Evolutionary conservation across 2,329 filamentous ascomycete species (phyloP), one percentile per base, ranked within the genome.

Genomic region (Didymella segeticola): DNA sequence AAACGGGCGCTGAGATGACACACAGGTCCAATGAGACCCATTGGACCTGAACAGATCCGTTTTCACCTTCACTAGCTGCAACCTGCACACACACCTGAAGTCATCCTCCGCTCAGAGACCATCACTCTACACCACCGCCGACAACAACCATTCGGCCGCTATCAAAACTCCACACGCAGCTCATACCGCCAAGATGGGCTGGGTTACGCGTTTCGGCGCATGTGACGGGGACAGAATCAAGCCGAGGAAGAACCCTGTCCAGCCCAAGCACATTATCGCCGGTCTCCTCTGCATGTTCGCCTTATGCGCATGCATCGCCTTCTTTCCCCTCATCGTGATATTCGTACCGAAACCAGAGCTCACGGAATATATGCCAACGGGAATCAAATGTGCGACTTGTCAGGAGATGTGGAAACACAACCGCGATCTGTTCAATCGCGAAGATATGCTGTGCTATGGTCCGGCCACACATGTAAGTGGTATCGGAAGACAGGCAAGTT

Each of bases 381-480:
- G 41, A 4, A 15, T 55, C 1, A 20, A 27, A 9, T 55, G 52
- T 19, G 52, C 45, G 34, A 55, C 39, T 14, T 55, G 52, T 25
- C 31, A 41, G 22, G 46, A 50, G 25, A 34, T 50, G 1, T 45
- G 45, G 45, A n/a, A 29, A 23, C 45, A 55, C 15, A 55, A 55
- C 27, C 45, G 39, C 11, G 39, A 49, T 17, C 12, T 55, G 25
- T 41, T 49, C 29, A 42, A 46, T 27, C 34, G 46, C 5, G 41
- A 43, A 4, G 45, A 43, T 19, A 55, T 55, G 46, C 14, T 31
- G 23, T 55, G 52, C n/a, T 49, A 49, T 17, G 52, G 52, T 4
- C 27, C 34, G 20, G 19, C 34, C 14, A 34, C 26, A 3, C 26
- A 46, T 37, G 46, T 50, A n/a, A 41, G 52, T 54, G 9, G 10